Evolutionary conservation across 257 asterid genomes (phyloP).

Genomic region (Solanum ossicruentum): DNA sequence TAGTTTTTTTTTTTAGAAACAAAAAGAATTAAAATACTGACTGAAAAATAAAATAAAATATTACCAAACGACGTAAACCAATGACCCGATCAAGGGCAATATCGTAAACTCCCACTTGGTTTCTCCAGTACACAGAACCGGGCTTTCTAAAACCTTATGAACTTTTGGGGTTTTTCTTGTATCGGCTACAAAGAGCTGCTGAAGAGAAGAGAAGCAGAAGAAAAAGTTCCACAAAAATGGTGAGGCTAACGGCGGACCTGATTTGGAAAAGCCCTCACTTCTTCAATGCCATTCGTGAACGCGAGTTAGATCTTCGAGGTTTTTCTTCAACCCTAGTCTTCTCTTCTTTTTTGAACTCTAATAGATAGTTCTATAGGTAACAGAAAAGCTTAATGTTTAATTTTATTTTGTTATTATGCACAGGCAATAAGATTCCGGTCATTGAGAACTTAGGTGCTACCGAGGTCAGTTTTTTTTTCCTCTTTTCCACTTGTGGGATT

Average conservation of each 20-base stretch:
- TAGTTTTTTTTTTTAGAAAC: not conserved
- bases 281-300: slow-evolving; percentile 90
- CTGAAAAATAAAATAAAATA: not conserved
- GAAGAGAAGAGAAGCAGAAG: not conserved
- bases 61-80: not conserved
- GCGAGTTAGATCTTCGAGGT: slow-evolving; percentile 97
- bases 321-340: slow-evolving; percentile 15
- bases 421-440: slow-evolving; percentile 87
- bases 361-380: not conserved
- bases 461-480: slow-evolving; percentile 40
- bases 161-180: slow-evolving; percentile 1
- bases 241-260: slow-evolving; percentile 81
- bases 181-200: not conserved
- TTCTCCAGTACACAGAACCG: not conserved
- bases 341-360: not conserved
- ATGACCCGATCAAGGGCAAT: not conserved
- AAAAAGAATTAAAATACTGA: not conserved
- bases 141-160: not conserved
- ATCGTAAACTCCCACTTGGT: not conserved
- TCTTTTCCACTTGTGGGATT: no score
- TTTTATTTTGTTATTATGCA: not conserved
- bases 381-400: not conserved
- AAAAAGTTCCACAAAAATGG: slow-evolving; percentile 29
- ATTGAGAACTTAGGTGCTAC: slow-evolving; percentile 97
- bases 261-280: slow-evolving; percentile 95